Evolutionary conservation across 768 basidiomycete genomes (phyloP).

Genomic region (Boletus pseudopeckii): DNA sequence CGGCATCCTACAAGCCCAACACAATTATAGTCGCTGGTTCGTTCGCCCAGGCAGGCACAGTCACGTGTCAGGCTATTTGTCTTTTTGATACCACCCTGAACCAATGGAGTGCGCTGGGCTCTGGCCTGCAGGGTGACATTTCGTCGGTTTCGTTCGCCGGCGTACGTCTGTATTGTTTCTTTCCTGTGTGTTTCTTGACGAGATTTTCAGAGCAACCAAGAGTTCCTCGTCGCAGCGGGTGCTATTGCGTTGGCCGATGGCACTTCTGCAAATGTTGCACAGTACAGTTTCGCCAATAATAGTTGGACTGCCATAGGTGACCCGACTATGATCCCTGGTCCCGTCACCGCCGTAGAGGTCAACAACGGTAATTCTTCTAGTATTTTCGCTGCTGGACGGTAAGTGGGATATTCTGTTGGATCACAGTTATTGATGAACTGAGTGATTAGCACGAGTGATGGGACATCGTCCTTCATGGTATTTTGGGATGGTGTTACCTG

Average conservation of each 20-base stretch:
- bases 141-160: conserved; percentile 77
- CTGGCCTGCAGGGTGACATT: conserved; percentile 79
- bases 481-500: conserved; percentile 85
- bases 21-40: conserved; percentile 83
- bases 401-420: conserved; percentile 25
- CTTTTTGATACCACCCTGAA: conserved; percentile 60
- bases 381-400: conserved; percentile 89
- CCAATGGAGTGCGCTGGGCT: conserved; percentile 79
- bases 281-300: conserved; percentile 65
- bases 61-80: conserved; percentile 77
- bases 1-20: conserved; percentile 55
- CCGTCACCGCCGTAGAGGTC: conserved; percentile 84
- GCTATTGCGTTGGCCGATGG: conserved; percentile 66
- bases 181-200: conserved; percentile 5
- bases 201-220: conserved; percentile 52
- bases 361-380: conserved; percentile 78
- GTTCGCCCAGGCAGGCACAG: conserved; percentile 74
- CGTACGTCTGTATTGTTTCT: conserved; percentile 41
- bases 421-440: background rate
- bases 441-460: conserved; percentile 48
- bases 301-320: conserved; percentile 73
- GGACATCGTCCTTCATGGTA: conserved; percentile 64
- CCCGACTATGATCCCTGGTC: conserved; percentile 70
- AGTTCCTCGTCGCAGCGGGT: conserved; percentile 76
- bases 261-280: conserved; percentile 66